Conservation (phyloP, 495 filamentous ascomycete species). For the Coniosporium apollinis region DNA sequence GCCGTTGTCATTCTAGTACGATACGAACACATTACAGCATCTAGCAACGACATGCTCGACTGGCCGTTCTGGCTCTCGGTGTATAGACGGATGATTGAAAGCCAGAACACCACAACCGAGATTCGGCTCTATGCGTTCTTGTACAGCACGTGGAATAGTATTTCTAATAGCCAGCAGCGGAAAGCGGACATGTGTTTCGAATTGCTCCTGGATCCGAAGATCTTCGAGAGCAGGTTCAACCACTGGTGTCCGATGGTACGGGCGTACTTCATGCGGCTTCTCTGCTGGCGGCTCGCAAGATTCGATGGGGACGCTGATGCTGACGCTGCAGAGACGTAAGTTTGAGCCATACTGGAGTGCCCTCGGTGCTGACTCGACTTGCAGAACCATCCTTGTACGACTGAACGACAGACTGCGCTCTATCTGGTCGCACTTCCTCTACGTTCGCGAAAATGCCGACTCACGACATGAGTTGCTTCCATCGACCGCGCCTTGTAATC, state of each 20-base stretch:
- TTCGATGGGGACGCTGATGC: slow-evolving; percentile 51
- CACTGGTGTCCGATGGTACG: slow-evolving; percentile 99
- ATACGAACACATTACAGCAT: slow-evolving; percentile 33
- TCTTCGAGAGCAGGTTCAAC: slow-evolving; percentile 75
- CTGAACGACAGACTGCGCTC: slow-evolving; percentile 53
- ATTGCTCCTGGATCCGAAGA: slow-evolving; percentile 61
- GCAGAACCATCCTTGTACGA: slow-evolving; percentile 46
- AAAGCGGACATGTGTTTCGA: slow-evolving; percentile 59
- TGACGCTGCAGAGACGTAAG: slow-evolving; percentile 61
- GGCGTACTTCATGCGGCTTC: slow-evolving; percentile 82
- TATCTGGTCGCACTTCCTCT: slow-evolving; percentile 66
- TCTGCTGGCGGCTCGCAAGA: slow-evolving; percentile 83
- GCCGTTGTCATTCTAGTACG: slow-evolving; percentile 41
- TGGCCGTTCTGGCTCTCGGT: slow-evolving; percentile 87
- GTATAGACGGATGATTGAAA: slow-evolving; percentile 65
- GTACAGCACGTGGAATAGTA: slow-evolving; percentile 62
- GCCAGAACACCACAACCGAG: slow-evolving; percentile 88
- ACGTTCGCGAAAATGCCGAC: slow-evolving; percentile 47
- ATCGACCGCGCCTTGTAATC: slow-evolving; percentile 69
- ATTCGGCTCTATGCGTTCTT: slow-evolving; percentile 77
- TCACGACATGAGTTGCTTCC: slow-evolving; percentile 35
- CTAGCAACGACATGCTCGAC: slow-evolving; percentile 35
- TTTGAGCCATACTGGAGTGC: slow-evolving; percentile 5
- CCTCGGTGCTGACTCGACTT: slow-evolving; percentile 5
- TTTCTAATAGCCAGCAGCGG: slow-evolving; percentile 46